A percentile compares a stretch with the other conserved stretches of the same genome.
Evolutionary conservation across 352 stramenopile species (phyloP).

Genomic region (Phytophthora crassamura): DNA sequence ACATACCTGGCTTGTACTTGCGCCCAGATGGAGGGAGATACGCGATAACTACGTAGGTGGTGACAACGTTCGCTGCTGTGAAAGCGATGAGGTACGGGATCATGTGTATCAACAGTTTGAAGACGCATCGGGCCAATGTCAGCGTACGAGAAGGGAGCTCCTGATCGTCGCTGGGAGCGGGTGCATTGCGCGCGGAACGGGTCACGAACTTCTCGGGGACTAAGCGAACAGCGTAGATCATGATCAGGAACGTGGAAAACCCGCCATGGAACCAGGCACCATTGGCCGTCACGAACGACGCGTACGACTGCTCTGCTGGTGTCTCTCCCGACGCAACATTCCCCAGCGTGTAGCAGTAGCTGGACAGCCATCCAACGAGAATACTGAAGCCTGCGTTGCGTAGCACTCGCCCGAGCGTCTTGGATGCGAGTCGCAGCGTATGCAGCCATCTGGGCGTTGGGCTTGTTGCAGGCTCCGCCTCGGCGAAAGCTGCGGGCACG

Average conservation of each 20-base stretch:
- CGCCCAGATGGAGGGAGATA: not conserved
- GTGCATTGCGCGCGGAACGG: not conserved
- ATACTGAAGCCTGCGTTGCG: slow-evolving; percentile 13
- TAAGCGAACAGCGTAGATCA: not conserved
- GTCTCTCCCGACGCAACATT: slow-evolving; percentile 9
- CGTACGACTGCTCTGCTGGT: slow-evolving; percentile 7
- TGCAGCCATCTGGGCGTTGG: not conserved
- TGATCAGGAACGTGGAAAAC: slow-evolving; percentile 6
- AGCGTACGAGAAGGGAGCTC: not conserved
- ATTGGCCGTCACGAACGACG: slow-evolving; percentile 1
- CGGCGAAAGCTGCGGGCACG: too few relatives aligned
- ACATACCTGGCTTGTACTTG: slow-evolving; percentile 29
- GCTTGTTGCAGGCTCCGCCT: not conserved
- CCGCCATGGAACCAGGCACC: slow-evolving; percentile 12
- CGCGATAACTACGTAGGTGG: not conserved
- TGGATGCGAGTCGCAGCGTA: not conserved
- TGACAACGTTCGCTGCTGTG: not conserved
- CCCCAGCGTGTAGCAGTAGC: slow-evolving; percentile 7
- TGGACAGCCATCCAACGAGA: slow-evolving; percentile 8
- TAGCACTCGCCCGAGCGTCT: slow-evolving; percentile 10
- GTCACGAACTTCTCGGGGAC: slow-evolving; percentile 9
- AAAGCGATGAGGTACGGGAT: slow-evolving; percentile 1
- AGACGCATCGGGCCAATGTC: not conserved
- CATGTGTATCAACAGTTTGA: slow-evolving; percentile 8
- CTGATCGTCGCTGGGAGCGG: not conserved